A percentile compares a stretch with the other conserved stretches of the same genome.
Evolutionary conservation across 2,329 filamentous ascomycete species (phyloP).

Genomic region (Monosporascus ibericus): DNA sequence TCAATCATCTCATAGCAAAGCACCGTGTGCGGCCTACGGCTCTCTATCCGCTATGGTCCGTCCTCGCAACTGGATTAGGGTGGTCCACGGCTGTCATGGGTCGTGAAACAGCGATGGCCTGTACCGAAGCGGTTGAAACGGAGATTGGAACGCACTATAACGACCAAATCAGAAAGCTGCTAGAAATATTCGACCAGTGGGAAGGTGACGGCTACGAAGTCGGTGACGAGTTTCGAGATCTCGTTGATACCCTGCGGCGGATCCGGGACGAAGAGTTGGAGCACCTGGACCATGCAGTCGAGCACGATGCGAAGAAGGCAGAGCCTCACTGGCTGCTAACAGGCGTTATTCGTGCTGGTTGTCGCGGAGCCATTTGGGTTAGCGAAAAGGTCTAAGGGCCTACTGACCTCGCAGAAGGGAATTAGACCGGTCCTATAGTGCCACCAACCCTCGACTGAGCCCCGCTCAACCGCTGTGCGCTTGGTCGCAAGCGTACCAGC

Average conservation of each 20-base stretch:
- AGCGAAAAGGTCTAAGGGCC: constrained; percentile 59
- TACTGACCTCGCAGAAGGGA: no score
- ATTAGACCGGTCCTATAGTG: no score
- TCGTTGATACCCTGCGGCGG: constrained; percentile 68
- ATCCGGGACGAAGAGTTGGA: constrained; percentile 96
- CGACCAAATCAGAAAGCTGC: constrained; percentile 72
- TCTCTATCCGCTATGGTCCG: constrained; percentile 85
- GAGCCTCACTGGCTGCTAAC: constrained; percentile 86
- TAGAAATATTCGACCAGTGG: constrained; percentile 76
- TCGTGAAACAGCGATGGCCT: constrained; percentile 94
- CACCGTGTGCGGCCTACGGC: constrained; percentile 90
- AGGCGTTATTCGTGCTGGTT: constrained; percentile 81
- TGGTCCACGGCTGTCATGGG: constrained; percentile 88
- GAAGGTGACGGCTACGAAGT: constrained; percentile 72
- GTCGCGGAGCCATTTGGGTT: constrained; percentile 87
- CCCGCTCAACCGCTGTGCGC: no score
- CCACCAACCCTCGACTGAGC: no score
- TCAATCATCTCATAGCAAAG: constrained; percentile 74
- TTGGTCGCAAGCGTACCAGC: no score
- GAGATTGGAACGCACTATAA: constrained; percentile 98
- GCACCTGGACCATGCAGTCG: constrained; percentile 90
- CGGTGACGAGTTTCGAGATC: constrained; percentile 66
- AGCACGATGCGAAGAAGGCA: constrained; percentile 87
- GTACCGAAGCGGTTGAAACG: constrained; percentile 96
- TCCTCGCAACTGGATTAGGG: constrained; percentile 72